Evolutionary conservation across 1,284 basidiomycete species (phyloP), one percentile per base, ranked within the genome.

Genomic region (Naganishia sp.): DNA sequence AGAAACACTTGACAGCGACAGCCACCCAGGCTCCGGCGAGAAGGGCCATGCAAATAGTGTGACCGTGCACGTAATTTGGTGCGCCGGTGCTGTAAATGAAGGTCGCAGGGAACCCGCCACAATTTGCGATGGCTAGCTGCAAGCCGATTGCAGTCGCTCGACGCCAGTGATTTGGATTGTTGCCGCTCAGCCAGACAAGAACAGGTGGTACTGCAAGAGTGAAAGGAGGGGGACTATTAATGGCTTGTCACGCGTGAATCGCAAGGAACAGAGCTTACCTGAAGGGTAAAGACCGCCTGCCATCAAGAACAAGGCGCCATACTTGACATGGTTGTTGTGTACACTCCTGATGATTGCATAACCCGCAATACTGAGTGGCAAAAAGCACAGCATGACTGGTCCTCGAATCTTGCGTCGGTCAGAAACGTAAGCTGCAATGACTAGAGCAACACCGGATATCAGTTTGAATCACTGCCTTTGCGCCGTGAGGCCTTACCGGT

Each of bases 61-160:
- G 77, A 17, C 72, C 71, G 43, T 71, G 65, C 5, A 70, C 50
- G 67, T 74, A 77, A 13, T 67, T 66, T 3, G 75, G 75, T 5
- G 71, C 71, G 66, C 73, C 69, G 0, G 69, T 56, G 52, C 69
- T 69, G 67, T 78, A 78, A 35, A 76, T 71, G 54, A 75, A 77
- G 6, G 76, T 72, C 5, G 76, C 77, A 4, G 74, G 72, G 58
- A 77, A 77, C 18, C 76, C 75, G 18, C 73, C 75, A 45, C 73
- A 71, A 49, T 78, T 77, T 35, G 76, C 76, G 25, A 78, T 73
- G 53, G 74, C 74, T 18, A 79, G 72, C 67, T 79, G 76, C 6
- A 79, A 56, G 9, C 75, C 77, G 18, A 72, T 72, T 21, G 76
- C 75, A 3, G 75, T 77, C 1, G 71, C 76, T 25, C 77, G 58